Conservation (phyloP, 1,284 basidiomycete species). For the Ceratobasidium sp. region DNA sequence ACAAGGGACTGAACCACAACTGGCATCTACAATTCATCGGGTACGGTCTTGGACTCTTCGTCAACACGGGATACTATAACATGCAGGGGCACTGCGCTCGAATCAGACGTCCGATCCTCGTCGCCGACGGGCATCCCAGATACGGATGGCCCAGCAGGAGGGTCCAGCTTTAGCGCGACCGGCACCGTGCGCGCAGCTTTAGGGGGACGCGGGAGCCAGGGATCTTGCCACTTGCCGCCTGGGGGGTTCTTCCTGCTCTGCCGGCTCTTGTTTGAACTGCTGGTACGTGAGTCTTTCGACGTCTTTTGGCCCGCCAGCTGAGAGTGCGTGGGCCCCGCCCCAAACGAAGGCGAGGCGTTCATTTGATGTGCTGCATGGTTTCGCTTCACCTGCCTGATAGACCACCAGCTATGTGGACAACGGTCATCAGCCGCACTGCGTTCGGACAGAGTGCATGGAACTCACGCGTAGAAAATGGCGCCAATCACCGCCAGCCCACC, state of each 20-base stretch:
- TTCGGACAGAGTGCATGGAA: not conserved
- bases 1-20: not conserved
- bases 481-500: constrained; percentile 36
- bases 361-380: not conserved
- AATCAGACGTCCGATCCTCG: constrained; percentile 21
- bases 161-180: constrained; percentile 16
- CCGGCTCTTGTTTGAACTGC: constrained; percentile 20
- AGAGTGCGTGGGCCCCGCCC: constrained; percentile 4
- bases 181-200: constrained; percentile 17
- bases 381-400: constrained; percentile 11
- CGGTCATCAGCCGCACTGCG: too few species aligned
- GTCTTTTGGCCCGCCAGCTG: constrained; percentile 11
- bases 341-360: constrained; percentile 23
- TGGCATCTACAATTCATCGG: constrained; percentile 1
- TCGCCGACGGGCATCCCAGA: not conserved
- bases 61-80: constrained; percentile 5
- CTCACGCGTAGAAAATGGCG: constrained; percentile 41
- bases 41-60: constrained; percentile 16
- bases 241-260: constrained; percentile 15
- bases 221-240: constrained; percentile 29
- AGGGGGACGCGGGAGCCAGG: constrained; percentile 25
- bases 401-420: constrained; percentile 21
- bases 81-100: constrained; percentile 18
- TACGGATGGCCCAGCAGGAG: not conserved
- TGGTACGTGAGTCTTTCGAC: constrained; percentile 10